These are phyloP conservation scores for Hericium erinaceus DNA, from an alignment of 768 basidiomycete genomes.

Conservation along the genomic window DNA sequence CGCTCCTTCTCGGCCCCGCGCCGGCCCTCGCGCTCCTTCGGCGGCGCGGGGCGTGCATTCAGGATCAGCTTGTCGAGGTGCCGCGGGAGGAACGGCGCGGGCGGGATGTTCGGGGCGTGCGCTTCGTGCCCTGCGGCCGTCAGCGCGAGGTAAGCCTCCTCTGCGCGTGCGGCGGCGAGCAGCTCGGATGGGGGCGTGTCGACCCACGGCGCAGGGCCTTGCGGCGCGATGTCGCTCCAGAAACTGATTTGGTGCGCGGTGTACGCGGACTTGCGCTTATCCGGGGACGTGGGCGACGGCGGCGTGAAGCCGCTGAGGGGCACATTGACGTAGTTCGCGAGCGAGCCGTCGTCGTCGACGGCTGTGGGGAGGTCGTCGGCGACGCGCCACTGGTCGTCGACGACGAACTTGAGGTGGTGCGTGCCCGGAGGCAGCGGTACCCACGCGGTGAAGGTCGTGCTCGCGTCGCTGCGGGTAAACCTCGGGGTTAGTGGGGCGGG, in stretches of 20 bases:
- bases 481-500: slow-evolving; percentile 12
- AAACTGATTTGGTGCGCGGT: slow-evolving; percentile 26
- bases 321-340: slow-evolving; percentile 90
- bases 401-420: slow-evolving; percentile 90
- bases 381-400: slow-evolving; percentile 82
- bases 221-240: slow-evolving; percentile 21
- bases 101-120: slow-evolving; percentile 66
- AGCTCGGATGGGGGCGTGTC: slow-evolving; percentile 69
- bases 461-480: slow-evolving; percentile 18
- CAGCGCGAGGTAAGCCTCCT: slow-evolving; percentile 61
- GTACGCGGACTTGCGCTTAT: background rate
- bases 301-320: slow-evolving; percentile 18
- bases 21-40: slow-evolving; percentile 8
- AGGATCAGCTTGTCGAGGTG: slow-evolving; percentile 93
- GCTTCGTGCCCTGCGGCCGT: slow-evolving; percentile 20
- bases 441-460: slow-evolving; percentile 28
- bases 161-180: slow-evolving; percentile 69
- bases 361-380: slow-evolving; percentile 76
- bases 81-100: slow-evolving; percentile 79
- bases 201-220: slow-evolving; percentile 50
- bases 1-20: slow-evolving; percentile 3
- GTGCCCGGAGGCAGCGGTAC: slow-evolving; percentile 75
- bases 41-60: slow-evolving; percentile 38
- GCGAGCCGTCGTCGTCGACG: slow-evolving; percentile 87
- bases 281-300: slow-evolving; percentile 17